A percentile compares a stretch with the other conserved stretches of the same genome.
Evolutionary conservation across 2,329 filamentous ascomycete genomes (phyloP).

Genomic region (Aspergillus spinulosporus): DNA sequence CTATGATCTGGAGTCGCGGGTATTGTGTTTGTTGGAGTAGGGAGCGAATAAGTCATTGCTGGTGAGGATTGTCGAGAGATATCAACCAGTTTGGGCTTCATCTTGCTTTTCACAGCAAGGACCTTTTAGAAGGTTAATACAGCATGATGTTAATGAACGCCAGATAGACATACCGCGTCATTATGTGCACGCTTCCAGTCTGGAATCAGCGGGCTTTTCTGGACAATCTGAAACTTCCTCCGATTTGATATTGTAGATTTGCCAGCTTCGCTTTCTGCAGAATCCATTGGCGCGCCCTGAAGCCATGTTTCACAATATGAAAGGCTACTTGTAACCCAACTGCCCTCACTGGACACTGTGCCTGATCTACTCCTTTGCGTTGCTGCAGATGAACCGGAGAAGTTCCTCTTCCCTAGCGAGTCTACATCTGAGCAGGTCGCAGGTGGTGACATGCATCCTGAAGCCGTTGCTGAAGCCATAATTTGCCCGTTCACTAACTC

Average conservation of each 20-base stretch:
- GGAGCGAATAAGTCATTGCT: slow-evolving; percentile 27
- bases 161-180: slow-evolving; percentile 11
- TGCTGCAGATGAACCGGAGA: slow-evolving; percentile 24
- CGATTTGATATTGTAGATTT: slow-evolving; percentile 32
- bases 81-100: slow-evolving; percentile 40
- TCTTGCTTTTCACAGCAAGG: slow-evolving; percentile 39
- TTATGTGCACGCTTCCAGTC: slow-evolving; percentile 22
- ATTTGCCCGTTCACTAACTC: slow-evolving; percentile 21
- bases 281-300: slow-evolving; percentile 38
- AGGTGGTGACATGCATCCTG: slow-evolving; percentile 18
- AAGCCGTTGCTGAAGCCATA: slow-evolving; percentile 13
- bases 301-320: slow-evolving; percentile 42
- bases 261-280: slow-evolving; percentile 25
- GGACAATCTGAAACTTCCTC: slow-evolving; percentile 40
- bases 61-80: slow-evolving; percentile 40
- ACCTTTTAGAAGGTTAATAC: slow-evolving; percentile 29
- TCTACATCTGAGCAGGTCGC: slow-evolving; percentile 17
- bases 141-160: slow-evolving; percentile 13
- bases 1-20: slow-evolving; percentile 39
- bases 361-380: slow-evolving; percentile 34
- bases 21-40: slow-evolving; percentile 28
- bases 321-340: slow-evolving; percentile 40
- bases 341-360: slow-evolving; percentile 40
- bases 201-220: slow-evolving; percentile 33
- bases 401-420: slow-evolving; percentile 13